Evolutionary conservation across 208 protist species (phyloP), one percentile per base, ranked within the genome.

Genomic region (Leishmania amazonensis): DNA sequence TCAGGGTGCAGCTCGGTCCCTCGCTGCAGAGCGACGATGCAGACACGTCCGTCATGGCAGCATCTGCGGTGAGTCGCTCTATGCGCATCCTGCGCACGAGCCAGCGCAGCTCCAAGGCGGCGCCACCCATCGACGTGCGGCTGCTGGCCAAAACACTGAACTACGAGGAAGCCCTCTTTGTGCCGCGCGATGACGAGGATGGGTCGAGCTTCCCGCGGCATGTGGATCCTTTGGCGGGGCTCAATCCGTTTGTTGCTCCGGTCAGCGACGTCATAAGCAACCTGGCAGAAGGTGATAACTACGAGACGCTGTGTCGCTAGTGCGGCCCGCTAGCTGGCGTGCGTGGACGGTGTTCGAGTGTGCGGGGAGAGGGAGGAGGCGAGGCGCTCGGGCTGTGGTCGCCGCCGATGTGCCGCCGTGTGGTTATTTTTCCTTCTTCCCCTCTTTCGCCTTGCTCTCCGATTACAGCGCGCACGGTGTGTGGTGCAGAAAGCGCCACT

Each of bases 111-210:
- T 58, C 75, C 28, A 81, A 83, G 53, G 40, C 78, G 54, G 70
- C 79, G 17, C 80, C 83, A 60, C 53, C 78, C 31, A 21, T 87
- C n/a, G 80, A 83, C 57, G 19, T 51, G 28, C 75, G 64, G 15
- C 38, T 72, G 11, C 85, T 81, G 19, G 51, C 64, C 47, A 77
- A 35, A 47, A 58, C 60, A 62, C 75, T 83, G 24, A 89, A 89
- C 78, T 89, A 80, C 82, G 83, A 86, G 47, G 67, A 82, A n/a
- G 79, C 83, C 15, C 81, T 86, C 45, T 89, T 86, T 54, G 75
- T 84, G 49, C 86, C 86, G 15, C 77, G 74, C 40, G 58, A 54
- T 31, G 71, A 40, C 28, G 76, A 78, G 3, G 73, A 62, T 54
- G 81, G 21, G 53, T 31, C 67, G 5, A 76, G 79, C 11, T 51